A percentile compares a stretch with the other conserved stretches of the same genome.
Evolutionary conservation across 2,329 filamentous ascomycete genomes (phyloP).

Genomic region (Claviceps citrina): DNA sequence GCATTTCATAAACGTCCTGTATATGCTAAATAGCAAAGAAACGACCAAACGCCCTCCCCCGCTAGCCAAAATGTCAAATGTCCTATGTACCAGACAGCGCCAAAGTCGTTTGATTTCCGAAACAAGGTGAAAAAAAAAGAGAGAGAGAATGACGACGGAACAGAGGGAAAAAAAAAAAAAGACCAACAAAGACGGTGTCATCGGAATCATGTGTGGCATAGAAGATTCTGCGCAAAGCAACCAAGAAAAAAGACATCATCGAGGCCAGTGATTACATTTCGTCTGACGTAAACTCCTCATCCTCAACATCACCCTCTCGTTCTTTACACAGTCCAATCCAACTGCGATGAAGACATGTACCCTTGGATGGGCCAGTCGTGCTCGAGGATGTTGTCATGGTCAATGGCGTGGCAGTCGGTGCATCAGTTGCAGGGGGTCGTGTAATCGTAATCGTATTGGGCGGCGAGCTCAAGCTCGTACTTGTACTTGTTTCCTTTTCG

Average conservation of each 20-base stretch:
- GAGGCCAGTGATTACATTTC: conserved; percentile 15
- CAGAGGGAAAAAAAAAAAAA: neutral
- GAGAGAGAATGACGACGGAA: no score
- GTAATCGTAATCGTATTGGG: neutral
- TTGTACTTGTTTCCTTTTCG: conserved; percentile 15
- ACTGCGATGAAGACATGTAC: conserved; percentile 21
- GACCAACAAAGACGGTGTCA: no score
- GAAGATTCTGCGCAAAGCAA: no score
- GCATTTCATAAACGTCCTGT: no score
- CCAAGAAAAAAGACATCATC: no score
- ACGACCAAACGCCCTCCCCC: no score
- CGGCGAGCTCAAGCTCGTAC: conserved; percentile 2
- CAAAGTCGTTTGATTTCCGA: neutral
- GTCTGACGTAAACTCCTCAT: conserved; percentile 14
- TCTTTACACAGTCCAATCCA: conserved; percentile 29
- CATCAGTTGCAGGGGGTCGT: conserved; percentile 13
- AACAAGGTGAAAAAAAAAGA: neutral
- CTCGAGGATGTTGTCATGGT: conserved; percentile 15
- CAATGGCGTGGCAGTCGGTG: conserved; percentile 16
- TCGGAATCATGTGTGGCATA: no score
- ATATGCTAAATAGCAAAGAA: neutral
- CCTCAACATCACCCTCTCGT: conserved; percentile 15
- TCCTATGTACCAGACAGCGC: neutral
- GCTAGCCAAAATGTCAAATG: neutral
- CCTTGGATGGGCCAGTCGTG: conserved; percentile 12